Evolutionary conservation across 129 eudicot species (phyloP), one percentile per base, ranked within the genome.

Genomic region (Scalesia atractyloides): DNA sequence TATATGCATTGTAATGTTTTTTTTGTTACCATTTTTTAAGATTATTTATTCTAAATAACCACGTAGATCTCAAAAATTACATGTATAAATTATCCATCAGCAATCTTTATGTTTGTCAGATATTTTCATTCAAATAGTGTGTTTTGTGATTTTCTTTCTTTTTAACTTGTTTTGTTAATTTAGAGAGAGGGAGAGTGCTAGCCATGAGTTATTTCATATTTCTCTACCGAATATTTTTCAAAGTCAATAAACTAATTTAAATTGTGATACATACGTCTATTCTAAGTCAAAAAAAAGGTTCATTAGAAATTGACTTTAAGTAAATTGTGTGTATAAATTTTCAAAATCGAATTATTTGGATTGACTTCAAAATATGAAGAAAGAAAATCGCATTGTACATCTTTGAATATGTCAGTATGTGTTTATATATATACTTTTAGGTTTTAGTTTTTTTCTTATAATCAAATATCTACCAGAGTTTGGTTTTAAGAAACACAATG

Each of bases 271-370:
- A 41, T 41, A 30, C 5, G 46, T 22, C 6, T 22, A 30, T 46
- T 56, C 16, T 1, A 70, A 70, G 82, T 77, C 76, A 77, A 30
- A 51, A 77, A 62, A 77, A 69, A 26, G 30, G 24, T 61, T 61
- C 46, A 11, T n/a, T 43, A 47, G 24, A 62, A 49, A 68, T 33
- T 13, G 24, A 68, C 58, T 33, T 33, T 5, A 11, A 37, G 70
- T 48, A 68, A 69, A 60, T 48, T 44, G 7, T 16, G 81, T 22
- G 66, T 69, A 39, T 69, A 39, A 51, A 62, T 37, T 53, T 61
- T 51, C 71, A 13, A 70, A 24, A 24, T 24, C 44, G 4, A 77
- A 62, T 70, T 51, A 69, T 69, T 39, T 47, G 30, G 7, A 50
- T 70, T 77, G 76, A 70, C 59, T 61, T 22, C 48, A 47, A 47